Percentiles rank a stretch among this genome's conserved stretches.
Evolutionary conservation across 768 basidiomycete genomes (phyloP).

Genomic region (Leucocoprinus birnbaumii): DNA sequence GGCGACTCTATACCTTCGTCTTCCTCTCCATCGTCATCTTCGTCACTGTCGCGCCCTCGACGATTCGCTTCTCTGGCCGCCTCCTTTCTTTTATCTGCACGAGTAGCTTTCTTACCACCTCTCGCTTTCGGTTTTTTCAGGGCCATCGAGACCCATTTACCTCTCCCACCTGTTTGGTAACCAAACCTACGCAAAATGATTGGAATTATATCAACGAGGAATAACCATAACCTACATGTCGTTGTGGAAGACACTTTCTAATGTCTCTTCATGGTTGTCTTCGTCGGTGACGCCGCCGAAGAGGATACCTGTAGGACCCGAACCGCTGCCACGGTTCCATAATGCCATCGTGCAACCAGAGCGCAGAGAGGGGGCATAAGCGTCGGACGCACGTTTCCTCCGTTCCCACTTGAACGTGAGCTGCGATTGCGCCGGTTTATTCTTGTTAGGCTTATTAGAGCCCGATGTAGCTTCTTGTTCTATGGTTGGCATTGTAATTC

Average conservation of each 20-base stretch:
- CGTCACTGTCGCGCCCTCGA: constrained; percentile 16
- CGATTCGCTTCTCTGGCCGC: constrained; percentile 8
- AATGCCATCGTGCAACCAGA: constrained; percentile 87
- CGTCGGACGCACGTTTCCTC: constrained; percentile 67
- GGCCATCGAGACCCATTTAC: constrained; percentile 76
- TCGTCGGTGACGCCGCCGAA: constrained; percentile 91
- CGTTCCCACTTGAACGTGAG: constrained; percentile 83
- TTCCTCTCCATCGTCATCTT: constrained; percentile 19
- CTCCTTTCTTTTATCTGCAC: constrained; percentile 41
- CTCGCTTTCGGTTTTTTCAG: constrained; percentile 70
- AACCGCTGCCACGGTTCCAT: constrained; percentile 41
- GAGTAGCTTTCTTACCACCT: constrained; percentile 24
- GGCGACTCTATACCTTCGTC: constrained; percentile 11
- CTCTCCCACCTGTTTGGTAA: constrained; percentile 72
- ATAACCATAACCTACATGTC: constrained; percentile 55
- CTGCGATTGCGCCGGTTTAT: constrained; percentile 26
- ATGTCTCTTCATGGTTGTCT: constrained; percentile 77
- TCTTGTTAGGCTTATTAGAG: constrained; percentile 20
- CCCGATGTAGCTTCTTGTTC: constrained; percentile 13
- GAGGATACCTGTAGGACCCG: constrained; percentile 67
- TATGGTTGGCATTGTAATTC: constrained; percentile 21
- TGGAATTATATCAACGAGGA: background rate
- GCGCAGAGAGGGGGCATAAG: constrained; percentile 67
- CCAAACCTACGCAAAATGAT: constrained; percentile 60
- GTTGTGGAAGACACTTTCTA: constrained; percentile 86